Evolutionary conservation across 164 flowering plant genomes (phyloP).

Genomic region (Nymphaea thermarum): DNA sequence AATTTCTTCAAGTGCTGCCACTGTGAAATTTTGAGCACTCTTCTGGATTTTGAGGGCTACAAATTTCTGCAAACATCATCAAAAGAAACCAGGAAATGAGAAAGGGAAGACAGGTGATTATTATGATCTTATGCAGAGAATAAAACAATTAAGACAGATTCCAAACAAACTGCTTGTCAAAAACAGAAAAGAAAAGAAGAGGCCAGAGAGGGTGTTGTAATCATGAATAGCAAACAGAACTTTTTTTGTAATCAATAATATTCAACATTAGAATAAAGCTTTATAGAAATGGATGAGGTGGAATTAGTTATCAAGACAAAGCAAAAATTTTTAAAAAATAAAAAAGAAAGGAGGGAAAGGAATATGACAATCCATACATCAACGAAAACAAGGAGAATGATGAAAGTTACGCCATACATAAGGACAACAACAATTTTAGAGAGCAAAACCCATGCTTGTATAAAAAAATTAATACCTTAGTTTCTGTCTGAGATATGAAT

Average conservation of each 20-base stretch:
- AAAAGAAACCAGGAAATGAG: not conserved
- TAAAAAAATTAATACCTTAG: no score
- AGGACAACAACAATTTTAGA: no score
- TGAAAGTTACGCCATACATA: no score
- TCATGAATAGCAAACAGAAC: no score
- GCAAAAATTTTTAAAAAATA: not conserved
- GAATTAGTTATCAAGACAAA: not conserved
- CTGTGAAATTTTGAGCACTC: constrained; percentile 81
- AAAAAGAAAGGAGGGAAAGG: not conserved
- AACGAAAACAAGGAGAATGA: no score
- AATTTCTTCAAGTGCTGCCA: constrained; percentile 88
- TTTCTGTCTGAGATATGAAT: no score
- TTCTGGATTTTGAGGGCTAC: constrained; percentile 93
- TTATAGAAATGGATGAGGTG: not conserved
- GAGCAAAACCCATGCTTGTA: no score
- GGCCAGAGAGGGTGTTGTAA: no score
- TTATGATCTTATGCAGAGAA: not conserved
- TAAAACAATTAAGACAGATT: not conserved
- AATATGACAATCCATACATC: no score
- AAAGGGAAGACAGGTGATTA: not conserved
- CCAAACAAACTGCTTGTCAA: not conserved
- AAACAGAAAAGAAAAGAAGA: not conserved
- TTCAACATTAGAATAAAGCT: not conserved
- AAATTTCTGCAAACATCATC: constrained; percentile 34
- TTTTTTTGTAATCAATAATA: no score